These are phyloP conservation scores for Fagus crenata DNA, from an alignment of 306 rosid species.

Conservation along the genomic window DNA sequence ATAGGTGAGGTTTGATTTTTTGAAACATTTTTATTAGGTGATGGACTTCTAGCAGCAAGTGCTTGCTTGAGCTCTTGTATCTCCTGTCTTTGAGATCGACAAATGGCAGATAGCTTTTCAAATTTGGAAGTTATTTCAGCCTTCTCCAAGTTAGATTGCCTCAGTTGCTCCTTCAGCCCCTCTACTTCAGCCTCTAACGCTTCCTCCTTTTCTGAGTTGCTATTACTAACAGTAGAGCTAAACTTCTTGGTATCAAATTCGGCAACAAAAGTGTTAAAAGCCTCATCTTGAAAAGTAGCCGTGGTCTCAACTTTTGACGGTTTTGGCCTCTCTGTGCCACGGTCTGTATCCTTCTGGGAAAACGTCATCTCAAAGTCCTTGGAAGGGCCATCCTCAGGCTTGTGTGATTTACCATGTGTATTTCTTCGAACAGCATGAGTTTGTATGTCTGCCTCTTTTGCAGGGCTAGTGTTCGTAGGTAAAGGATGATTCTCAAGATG, in stretches of 20 bases:
- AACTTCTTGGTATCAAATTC: slow-evolving; percentile 67
- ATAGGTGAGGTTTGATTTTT: slow-evolving; percentile 50
- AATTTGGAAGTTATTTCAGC: slow-evolving; percentile 85
- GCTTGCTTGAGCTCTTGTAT: slow-evolving; percentile 89
- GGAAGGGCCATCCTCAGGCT: slow-evolving; percentile 44
- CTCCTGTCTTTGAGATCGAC: slow-evolving; percentile 95
- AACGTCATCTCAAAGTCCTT: slow-evolving; percentile 67
- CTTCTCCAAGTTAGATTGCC: slow-evolving; percentile 65
- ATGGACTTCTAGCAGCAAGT: slow-evolving; percentile 66
- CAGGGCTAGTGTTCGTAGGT: slow-evolving; percentile 48
- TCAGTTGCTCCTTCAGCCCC: slow-evolving; percentile 76
- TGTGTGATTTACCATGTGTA: slow-evolving; percentile 45
- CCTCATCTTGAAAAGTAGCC: slow-evolving; percentile 52
- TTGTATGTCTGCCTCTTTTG: slow-evolving; percentile 43
- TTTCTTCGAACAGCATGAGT: slow-evolving; percentile 46
- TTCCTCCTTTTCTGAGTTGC: slow-evolving; percentile 57
- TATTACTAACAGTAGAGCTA: slow-evolving; percentile 43
- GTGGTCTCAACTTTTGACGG: slow-evolving; percentile 45
- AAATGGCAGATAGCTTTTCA: slow-evolving; percentile 91
- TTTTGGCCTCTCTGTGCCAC: slow-evolving; percentile 34
- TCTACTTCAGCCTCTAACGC: slow-evolving; percentile 76
- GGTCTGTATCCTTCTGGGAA: slow-evolving; percentile 47
- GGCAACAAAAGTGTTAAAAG: slow-evolving; percentile 80
- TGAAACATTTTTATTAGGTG: slow-evolving; percentile 57
- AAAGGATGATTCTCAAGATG: slow-evolving; percentile 44